Evolutionary conservation across 345 rosid species (phyloP).

Genomic region (Rubroshorea leprosula): DNA sequence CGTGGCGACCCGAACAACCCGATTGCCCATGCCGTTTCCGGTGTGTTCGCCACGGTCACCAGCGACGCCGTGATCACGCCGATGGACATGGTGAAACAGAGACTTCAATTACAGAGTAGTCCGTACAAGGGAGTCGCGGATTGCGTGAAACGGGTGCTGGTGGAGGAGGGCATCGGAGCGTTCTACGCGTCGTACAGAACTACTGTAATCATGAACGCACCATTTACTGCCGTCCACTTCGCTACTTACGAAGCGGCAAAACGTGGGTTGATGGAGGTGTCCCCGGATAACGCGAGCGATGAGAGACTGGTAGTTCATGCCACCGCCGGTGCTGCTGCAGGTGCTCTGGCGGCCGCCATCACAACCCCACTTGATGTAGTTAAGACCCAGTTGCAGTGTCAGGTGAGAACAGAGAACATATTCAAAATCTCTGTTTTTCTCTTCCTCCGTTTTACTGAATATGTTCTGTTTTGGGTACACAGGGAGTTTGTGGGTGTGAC

Average conservation of each 20-base stretch:
- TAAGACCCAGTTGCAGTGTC: conserved; percentile 92
- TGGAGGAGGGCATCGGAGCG: conserved; percentile 84
- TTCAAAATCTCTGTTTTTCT: conserved; percentile 43
- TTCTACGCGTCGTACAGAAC: conserved; percentile 92
- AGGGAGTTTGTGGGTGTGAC: conserved; percentile 99
- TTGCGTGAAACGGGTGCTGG: conserved; percentile 60
- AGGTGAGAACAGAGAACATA: no score
- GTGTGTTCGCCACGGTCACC: conserved; percentile 81
- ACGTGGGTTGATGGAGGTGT: conserved; percentile 59
- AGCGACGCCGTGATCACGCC: conserved; percentile 98
- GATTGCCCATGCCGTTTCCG: conserved; percentile 77
- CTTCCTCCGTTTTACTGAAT: no score
- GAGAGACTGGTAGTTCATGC: conserved; percentile 78
- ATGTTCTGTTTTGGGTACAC: conserved; percentile 19
- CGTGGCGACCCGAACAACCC: conserved; percentile 59
- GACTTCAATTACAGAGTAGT: conserved; percentile 55
- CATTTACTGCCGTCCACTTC: conserved; percentile 88
- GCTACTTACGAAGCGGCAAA: conserved; percentile 85
- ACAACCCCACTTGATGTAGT: conserved; percentile 79
- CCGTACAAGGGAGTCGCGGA: conserved; percentile 73
- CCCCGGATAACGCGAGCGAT: conserved; percentile 62
- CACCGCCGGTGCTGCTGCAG: conserved; percentile 98
- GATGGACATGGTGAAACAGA: conserved; percentile 98
- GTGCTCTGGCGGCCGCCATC: conserved; percentile 57
- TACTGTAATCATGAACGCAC: conserved; percentile 93